Evolutionary conservation across 2,329 filamentous ascomycete genomes (phyloP).

Genomic region (Neofusicoccum kwambonambiense): DNA sequence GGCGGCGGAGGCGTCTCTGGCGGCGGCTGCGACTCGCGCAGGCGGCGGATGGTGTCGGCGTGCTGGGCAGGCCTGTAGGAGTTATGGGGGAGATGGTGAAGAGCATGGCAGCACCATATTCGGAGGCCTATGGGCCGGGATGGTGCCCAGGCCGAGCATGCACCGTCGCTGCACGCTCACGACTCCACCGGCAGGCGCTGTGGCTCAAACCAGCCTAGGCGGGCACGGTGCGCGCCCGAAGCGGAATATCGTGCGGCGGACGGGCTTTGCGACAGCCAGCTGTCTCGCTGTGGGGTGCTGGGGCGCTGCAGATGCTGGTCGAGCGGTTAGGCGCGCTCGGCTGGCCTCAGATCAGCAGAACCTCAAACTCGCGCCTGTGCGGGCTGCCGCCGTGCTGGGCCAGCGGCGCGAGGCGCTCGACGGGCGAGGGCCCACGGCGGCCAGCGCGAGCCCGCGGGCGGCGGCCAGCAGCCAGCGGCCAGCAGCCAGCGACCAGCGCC

Average conservation of each 20-base stretch:
- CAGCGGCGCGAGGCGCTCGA: not conserved
- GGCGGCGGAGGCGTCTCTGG: not conserved
- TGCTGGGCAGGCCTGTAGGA: not conserved
- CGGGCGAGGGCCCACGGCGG: too few species aligned
- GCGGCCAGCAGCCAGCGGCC: too few species aligned
- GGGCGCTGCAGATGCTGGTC: slow-evolving; percentile 4
- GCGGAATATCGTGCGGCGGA: slow-evolving; percentile 15
- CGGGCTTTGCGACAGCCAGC: slow-evolving; percentile 13
- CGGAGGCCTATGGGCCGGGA: slow-evolving; percentile 16
- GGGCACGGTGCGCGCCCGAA: slow-evolving; percentile 12
- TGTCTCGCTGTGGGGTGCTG: slow-evolving; percentile 16
- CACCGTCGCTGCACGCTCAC: slow-evolving; percentile 3
- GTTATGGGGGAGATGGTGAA: slow-evolving; percentile 11
- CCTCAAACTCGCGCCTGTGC: not conserved
- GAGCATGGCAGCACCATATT: slow-evolving; percentile 1
- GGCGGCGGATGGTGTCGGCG: not conserved
- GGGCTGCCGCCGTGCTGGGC: not conserved
- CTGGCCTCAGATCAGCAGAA: slow-evolving; percentile 13
- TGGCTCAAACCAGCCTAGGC: slow-evolving; percentile 11
- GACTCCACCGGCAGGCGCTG: not conserved
- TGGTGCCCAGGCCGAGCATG: slow-evolving; percentile 7
- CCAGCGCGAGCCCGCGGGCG: too few species aligned
- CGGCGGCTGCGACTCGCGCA: slow-evolving; percentile 10
- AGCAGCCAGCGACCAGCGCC: too few species aligned
- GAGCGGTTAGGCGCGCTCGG: not conserved